phyloP scores from a whole-genome alignment of 192 early-diverging fungal genomes.

The Entomortierella parvispora region DNA sequence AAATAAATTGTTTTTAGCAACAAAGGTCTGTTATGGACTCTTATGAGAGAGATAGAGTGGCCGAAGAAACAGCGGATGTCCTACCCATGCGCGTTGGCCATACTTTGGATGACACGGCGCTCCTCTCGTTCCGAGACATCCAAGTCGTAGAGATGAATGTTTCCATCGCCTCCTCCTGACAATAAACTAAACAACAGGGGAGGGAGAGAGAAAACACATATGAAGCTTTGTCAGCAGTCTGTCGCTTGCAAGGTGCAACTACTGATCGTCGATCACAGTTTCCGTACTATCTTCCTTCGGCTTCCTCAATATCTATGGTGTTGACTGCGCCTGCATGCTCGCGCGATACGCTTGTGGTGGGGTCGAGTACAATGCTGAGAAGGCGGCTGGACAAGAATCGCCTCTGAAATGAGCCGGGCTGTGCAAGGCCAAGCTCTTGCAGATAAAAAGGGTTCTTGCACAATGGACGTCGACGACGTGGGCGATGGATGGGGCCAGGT shows the following conservation, averaged over 20 bases:
- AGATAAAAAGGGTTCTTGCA: constrained; percentile 15
- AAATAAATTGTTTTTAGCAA: no score
- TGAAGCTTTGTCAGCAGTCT: no score
- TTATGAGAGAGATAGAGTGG: no score
- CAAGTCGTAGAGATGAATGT: constrained; percentile 71
- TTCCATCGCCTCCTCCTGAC: constrained; percentile 68
- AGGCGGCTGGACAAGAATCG: constrained; percentile 17
- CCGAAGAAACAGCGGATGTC: no score
- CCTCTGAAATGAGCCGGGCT: constrained; percentile 7
- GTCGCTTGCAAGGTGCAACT: no score
- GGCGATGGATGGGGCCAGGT: no score
- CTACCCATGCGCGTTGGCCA: constrained; percentile 23
- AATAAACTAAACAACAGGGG: constrained; percentile 57
- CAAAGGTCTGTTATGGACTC: no score
- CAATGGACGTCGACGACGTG: background rate
- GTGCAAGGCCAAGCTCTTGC: constrained; percentile 12
- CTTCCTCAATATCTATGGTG: constrained; percentile 61
- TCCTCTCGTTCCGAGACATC: constrained; percentile 52
- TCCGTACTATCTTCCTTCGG: constrained; percentile 67
- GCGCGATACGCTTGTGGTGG: constrained; percentile 25
- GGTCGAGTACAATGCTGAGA: constrained; percentile 27
- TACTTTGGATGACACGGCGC: constrained; percentile 38
- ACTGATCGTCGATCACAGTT: background rate
- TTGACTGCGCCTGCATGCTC: constrained; percentile 55
- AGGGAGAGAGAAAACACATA: background rate